Conservation (phyloP, 1,139 yeast genomes). For the Kodamaea sp. region DNA sequence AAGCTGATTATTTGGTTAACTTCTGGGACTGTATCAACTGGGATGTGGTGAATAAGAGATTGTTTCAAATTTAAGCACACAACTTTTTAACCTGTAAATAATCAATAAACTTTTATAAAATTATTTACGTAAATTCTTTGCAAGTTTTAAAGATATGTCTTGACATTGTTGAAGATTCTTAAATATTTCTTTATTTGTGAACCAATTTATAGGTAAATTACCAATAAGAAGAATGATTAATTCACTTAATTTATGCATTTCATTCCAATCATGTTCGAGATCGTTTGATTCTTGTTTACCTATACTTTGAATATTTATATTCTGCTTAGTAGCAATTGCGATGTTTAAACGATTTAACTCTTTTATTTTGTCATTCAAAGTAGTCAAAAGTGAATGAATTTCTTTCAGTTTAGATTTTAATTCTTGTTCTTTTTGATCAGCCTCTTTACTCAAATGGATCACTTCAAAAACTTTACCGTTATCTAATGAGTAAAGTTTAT, state of each 20-base stretch:
- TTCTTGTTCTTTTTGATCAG: constrained; percentile 7
- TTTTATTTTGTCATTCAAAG: too few relatives aligned
- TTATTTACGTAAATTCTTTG: constrained; percentile 9
- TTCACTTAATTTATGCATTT: constrained; percentile 21
- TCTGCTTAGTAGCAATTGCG: too few relatives aligned
- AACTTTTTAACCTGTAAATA: constrained; percentile 1
- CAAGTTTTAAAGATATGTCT: constrained; percentile 19
- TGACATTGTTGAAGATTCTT: constrained; percentile 29
- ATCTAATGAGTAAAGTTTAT: constrained; percentile 17
- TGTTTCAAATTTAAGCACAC: constrained; percentile 34
- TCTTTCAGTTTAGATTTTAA: too few relatives aligned
- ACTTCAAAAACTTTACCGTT: constrained; percentile 13
- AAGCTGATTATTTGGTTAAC: constrained; percentile 66
- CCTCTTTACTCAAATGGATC: constrained; percentile 14
- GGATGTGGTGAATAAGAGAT: constrained; percentile 73
- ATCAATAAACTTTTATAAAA: neutral
- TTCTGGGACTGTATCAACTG: constrained; percentile 83
- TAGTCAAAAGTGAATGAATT: too few relatives aligned
- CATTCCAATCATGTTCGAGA: neutral
- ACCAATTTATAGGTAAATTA: constrained; percentile 38
- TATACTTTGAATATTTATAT: too few relatives aligned
- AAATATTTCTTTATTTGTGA: constrained; percentile 24
- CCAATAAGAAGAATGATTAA: constrained; percentile 31
- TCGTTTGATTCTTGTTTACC: too few relatives aligned
- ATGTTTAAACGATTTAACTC: too few relatives aligned